phyloP scores from a whole-genome alignment of 2,329 filamentous ascomycete genomes.

The Madurella mycetomatis region DNA sequence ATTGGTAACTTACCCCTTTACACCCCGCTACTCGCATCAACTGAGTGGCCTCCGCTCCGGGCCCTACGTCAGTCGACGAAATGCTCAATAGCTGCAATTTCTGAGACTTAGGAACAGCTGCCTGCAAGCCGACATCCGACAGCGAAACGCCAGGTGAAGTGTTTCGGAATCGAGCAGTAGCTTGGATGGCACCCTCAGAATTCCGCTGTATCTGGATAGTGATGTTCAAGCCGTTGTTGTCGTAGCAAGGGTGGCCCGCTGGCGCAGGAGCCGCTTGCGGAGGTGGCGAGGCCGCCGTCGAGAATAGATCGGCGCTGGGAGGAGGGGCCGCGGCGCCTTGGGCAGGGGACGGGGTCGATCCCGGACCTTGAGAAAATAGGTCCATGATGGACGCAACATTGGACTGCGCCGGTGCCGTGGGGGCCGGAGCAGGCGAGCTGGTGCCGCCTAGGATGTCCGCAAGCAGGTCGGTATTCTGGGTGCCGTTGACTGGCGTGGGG shows the following conservation, averaged over 20 bases:
- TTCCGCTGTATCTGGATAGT: conserved; percentile 82
- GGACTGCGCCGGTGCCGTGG: conserved; percentile 52
- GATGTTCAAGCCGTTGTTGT: conserved; percentile 78
- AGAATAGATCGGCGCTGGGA: conserved; percentile 48
- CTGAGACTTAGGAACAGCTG: conserved; percentile 93
- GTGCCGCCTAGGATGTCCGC: conserved; percentile 85
- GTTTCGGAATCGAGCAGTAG: conserved; percentile 81
- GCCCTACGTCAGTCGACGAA: conserved; percentile 69
- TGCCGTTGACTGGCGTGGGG: conserved; percentile 48
- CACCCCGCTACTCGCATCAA: conserved; percentile 81
- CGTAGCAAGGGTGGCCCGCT: conserved; percentile 69
- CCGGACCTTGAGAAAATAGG: conserved; percentile 59
- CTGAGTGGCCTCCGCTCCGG: conserved; percentile 81
- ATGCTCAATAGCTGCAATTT: conserved; percentile 90
- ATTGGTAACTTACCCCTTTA: conserved; percentile 72
- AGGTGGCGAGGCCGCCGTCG: conserved; percentile 44
- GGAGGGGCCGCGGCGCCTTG: conserved; percentile 44
- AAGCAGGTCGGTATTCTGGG: conserved; percentile 76
- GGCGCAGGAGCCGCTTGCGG: conserved; percentile 38
- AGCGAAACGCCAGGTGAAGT: conserved; percentile 60
- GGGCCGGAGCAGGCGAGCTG: conserved; percentile 48
- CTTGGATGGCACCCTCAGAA: conserved; percentile 72
- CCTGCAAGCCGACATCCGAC: conserved; percentile 77
- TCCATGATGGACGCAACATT: conserved; percentile 80
- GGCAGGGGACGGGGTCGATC: conserved; percentile 73